Conservation (phyloP, 129 eudicot species). For the Artemisia argyi region DNA sequence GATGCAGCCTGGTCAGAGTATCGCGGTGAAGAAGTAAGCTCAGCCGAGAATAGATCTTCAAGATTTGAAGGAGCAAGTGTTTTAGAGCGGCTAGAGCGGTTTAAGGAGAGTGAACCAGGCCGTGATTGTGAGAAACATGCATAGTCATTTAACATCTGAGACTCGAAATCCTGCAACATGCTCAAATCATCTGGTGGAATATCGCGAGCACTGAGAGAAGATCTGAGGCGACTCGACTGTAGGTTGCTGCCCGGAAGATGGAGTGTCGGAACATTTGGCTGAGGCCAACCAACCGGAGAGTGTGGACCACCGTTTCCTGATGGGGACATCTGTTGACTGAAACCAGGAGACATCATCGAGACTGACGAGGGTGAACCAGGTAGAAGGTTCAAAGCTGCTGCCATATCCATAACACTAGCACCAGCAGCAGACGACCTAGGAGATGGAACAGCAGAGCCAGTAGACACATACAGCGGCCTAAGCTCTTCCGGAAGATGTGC, state of each 20-base stretch:
- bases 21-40: slow-evolving; percentile 70
- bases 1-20: slow-evolving; percentile 61
- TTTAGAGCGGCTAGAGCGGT: slow-evolving; percentile 54
- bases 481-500: slow-evolving; percentile 84
- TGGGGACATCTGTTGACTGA: slow-evolving; percentile 78
- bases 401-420: slow-evolving; percentile 77
- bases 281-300: slow-evolving; percentile 73
- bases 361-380: slow-evolving; percentile 85
- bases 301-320: slow-evolving; percentile 41
- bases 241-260: slow-evolving; percentile 88
- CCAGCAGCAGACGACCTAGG: slow-evolving; percentile 71
- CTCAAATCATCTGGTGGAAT: slow-evolving; percentile 67
- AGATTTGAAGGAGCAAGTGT: slow-evolving; percentile 84
- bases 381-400: slow-evolving; percentile 78
- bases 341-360: slow-evolving; percentile 75
- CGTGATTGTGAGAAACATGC: slow-evolving; percentile 65
- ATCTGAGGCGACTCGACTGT: slow-evolving; percentile 87
- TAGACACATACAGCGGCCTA: slow-evolving; percentile 72
- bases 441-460: slow-evolving; percentile 88
- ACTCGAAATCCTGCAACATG: slow-evolving; percentile 61
- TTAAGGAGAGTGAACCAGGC: slow-evolving; percentile 55
- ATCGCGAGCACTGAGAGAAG: slow-evolving; percentile 86
- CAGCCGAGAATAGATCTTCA: slow-evolving; percentile 78
- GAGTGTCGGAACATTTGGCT: slow-evolving; percentile 80
- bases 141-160: slow-evolving; percentile 56